These are phyloP conservation scores for Cystobasidium sp. DNA, from an alignment of 1,284 basidiomycete genomes.

Conservation along the genomic window DNA sequence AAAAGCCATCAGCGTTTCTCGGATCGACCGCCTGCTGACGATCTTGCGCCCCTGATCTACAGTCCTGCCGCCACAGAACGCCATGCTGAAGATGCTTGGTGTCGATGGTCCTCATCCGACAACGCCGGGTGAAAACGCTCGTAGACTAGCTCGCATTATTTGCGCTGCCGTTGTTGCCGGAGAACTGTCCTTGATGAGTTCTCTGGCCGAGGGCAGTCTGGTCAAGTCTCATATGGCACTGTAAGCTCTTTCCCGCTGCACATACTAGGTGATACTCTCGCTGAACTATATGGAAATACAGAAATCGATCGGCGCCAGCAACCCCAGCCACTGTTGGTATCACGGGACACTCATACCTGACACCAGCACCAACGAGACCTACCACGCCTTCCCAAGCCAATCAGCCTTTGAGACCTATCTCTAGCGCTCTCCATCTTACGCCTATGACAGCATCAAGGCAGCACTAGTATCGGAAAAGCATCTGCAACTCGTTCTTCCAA, in stretches of 20 bases:
- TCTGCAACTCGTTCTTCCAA: not conserved
- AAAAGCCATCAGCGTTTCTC: no score
- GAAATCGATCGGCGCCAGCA: constrained; percentile 42
- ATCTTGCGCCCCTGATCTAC: not conserved
- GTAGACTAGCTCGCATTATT: constrained; percentile 82
- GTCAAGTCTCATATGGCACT: constrained; percentile 45
- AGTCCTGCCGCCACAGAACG: constrained; percentile 80
- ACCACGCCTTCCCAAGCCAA: constrained; percentile 18
- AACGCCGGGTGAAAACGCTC: constrained; percentile 82
- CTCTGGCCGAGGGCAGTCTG: constrained; percentile 82
- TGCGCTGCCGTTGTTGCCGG: constrained; percentile 92
- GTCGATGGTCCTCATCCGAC: constrained; percentile 82
- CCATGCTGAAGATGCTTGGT: constrained; percentile 91
- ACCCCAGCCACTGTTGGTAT: constrained; percentile 41
- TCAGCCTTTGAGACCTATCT: constrained; percentile 2
- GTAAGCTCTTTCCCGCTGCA: not conserved
- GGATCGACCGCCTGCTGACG: no score
- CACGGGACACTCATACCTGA: constrained; percentile 41
- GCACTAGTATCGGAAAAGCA: not conserved
- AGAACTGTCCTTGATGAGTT: constrained; percentile 80
- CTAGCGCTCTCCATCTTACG: constrained; percentile 24
- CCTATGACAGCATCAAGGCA: constrained; percentile 11
- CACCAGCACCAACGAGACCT: constrained; percentile 40
- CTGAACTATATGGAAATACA: not conserved
- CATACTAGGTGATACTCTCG: not conserved